Percentiles rank a stretch among this genome's conserved stretches.
These are phyloP conservation scores for Phlyctochytrium arcticum DNA, from an alignment of 192 early-diverging fungal species.

Conservation along the genomic window DNA sequence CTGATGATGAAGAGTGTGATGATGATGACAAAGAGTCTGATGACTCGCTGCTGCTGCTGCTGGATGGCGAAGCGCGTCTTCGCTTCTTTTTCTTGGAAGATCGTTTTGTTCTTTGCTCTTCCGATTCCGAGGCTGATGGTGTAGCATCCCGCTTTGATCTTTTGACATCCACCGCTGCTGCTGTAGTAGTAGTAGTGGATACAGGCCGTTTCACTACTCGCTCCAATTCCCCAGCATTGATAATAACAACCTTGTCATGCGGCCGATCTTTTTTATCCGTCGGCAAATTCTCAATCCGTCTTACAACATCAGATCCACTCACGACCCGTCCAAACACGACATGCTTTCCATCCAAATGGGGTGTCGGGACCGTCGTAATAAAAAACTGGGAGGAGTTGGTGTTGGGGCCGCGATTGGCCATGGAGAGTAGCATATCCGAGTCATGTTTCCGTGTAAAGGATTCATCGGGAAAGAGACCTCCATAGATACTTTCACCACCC, in stretches of 20 bases:
- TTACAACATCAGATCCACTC: constrained; percentile 69
- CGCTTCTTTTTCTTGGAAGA: constrained; percentile 17
- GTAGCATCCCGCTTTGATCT: neutral
- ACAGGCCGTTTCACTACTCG: constrained; percentile 15
- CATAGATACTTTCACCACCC: constrained; percentile 81
- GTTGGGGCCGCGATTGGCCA: constrained; percentile 82
- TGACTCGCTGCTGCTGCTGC: neutral
- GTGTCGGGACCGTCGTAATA: constrained; percentile 63
- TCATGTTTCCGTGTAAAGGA: constrained; percentile 42
- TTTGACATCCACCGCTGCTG: constrained; percentile 6
- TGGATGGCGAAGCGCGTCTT: constrained; percentile 9
- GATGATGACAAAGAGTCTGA: constrained; percentile 22
- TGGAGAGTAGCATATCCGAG: constrained; percentile 61
- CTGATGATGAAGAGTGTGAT: constrained; percentile 33
- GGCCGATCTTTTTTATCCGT: constrained; percentile 81
- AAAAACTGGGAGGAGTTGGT: constrained; percentile 87
- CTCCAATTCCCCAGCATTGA: constrained; percentile 85
- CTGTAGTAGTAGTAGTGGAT: too few species aligned
- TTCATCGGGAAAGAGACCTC: constrained; percentile 71
- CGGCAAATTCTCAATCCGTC: constrained; percentile 72
- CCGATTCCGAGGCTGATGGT: constrained; percentile 21
- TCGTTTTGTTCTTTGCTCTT: constrained; percentile 9
- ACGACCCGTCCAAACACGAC: constrained; percentile 73
- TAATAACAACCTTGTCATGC: constrained; percentile 67
- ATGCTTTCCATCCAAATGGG: constrained; percentile 75